Percentiles rank a stretch among this genome's conserved stretches.
phyloP scores from a whole-genome alignment of 1,139 yeast species.

The Zygosaccharomyces sapae region DNA sequence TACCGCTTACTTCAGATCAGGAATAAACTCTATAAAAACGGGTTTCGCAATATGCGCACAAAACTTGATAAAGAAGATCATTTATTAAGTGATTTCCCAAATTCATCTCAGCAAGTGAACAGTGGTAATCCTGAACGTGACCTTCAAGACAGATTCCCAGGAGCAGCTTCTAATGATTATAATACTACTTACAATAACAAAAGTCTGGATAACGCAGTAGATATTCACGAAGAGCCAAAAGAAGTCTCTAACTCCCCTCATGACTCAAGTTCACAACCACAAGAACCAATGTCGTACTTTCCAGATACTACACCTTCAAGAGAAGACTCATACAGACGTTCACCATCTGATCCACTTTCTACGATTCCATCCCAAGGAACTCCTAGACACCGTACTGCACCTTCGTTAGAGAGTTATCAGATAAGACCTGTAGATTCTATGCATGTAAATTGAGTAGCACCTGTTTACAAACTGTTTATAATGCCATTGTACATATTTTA shows the following conservation, averaged over 20 bases:
- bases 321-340: neutral
- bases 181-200: neutral
- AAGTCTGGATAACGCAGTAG: neutral
- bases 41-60: slow-evolving; percentile 8
- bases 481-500: neutral
- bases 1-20: slow-evolving; percentile 20
- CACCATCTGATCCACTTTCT: slow-evolving; percentile 1
- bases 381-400: neutral
- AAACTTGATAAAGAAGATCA: slow-evolving; percentile 7
- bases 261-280: slow-evolving; percentile 6
- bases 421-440: slow-evolving; percentile 4
- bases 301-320: slow-evolving; percentile 3
- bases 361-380: neutral
- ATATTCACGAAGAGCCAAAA: slow-evolving; percentile 3
- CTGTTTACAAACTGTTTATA: neutral
- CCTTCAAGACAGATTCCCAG: neutral
- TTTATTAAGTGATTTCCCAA: slow-evolving; percentile 8
- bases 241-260: slow-evolving; percentile 2
- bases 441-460: neutral
- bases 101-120: slow-evolving; percentile 1
- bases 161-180: neutral
- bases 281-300: slow-evolving; percentile 3
- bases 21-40: slow-evolving; percentile 11
- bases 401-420: neutral
- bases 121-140: neutral